A percentile compares a stretch with the other conserved stretches of the same genome.
phyloP scores from a whole-genome alignment of 768 basidiomycete species.

The Chiua virens region DNA sequence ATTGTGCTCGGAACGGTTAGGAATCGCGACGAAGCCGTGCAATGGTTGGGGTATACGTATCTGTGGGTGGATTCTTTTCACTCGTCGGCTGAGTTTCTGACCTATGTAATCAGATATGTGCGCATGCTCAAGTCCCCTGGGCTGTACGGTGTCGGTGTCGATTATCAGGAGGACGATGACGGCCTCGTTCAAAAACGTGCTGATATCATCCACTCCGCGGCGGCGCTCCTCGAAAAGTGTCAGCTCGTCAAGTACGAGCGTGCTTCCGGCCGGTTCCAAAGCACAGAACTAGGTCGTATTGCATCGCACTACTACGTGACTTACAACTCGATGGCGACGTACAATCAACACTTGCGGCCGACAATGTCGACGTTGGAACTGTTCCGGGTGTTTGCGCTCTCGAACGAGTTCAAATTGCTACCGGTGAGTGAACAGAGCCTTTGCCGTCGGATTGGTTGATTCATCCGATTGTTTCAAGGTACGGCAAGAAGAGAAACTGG shows the following conservation, averaged over 20 bases:
- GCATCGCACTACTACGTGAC: slow-evolving; percentile 96
- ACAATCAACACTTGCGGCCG: slow-evolving; percentile 89
- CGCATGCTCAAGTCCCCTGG: slow-evolving; percentile 91
- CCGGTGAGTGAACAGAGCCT: slow-evolving; percentile 49
- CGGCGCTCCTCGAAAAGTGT: slow-evolving; percentile 90
- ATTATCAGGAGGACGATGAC: slow-evolving; percentile 86
- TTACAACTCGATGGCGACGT: slow-evolving; percentile 93
- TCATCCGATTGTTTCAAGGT: slow-evolving; percentile 39
- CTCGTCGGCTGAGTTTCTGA: not conserved
- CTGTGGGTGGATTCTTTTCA: slow-evolving; percentile 50
- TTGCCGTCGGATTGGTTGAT: not conserved
- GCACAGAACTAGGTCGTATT: slow-evolving; percentile 90
- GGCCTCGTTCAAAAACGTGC: slow-evolving; percentile 88
- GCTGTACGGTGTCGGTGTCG: slow-evolving; percentile 83
- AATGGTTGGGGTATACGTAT: slow-evolving; percentile 94
- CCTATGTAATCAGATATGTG: slow-evolving; percentile 61
- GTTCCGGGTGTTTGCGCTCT: slow-evolving; percentile 93
- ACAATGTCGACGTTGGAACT: slow-evolving; percentile 88
- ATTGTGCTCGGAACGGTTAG: slow-evolving; percentile 90
- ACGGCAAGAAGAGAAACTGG: slow-evolving; percentile 82
- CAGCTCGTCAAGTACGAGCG: slow-evolving; percentile 94
- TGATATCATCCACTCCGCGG: slow-evolving; percentile 92
- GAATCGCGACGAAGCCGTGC: slow-evolving; percentile 92
- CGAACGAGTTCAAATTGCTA: slow-evolving; percentile 92
- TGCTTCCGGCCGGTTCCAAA: slow-evolving; percentile 82